These are phyloP conservation scores for Aspergillus tanneri DNA, from an alignment of 2,329 filamentous ascomycete species.

Conservation along the genomic window DNA sequence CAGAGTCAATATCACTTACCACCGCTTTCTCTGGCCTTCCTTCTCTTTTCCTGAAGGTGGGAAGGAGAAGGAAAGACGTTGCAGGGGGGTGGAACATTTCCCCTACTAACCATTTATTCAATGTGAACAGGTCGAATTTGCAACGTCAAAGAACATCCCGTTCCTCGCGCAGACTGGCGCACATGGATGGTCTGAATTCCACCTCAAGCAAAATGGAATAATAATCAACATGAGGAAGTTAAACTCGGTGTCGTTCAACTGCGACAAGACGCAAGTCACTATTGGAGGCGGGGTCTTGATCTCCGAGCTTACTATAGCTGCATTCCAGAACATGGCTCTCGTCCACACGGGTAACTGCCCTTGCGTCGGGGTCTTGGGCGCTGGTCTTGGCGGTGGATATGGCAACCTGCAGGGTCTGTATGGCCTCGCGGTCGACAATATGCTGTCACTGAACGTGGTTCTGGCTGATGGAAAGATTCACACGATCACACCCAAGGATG, in stretches of 20 bases:
- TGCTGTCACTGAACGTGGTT: slow-evolving; percentile 2
- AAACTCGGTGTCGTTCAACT: not conserved
- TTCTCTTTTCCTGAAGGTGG: not conserved
- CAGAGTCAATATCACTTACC: too few relatives aligned
- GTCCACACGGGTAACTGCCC: slow-evolving; percentile 6
- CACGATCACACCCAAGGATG: slow-evolving; percentile 2
- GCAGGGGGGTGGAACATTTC: too few relatives aligned
- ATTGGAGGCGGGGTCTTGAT: slow-evolving; percentile 2
- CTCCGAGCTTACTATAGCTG: not conserved
- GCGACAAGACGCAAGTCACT: not conserved
- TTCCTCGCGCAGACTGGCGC: slow-evolving; percentile 9
- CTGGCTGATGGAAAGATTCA: slow-evolving; percentile 3
- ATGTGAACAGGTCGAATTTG: not conserved
- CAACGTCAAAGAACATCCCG: slow-evolving; percentile 4
- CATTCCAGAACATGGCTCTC: not conserved
- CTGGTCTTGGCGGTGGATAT: slow-evolving; percentile 5
- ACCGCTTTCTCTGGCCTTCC: too few relatives aligned
- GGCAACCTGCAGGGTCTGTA: not conserved
- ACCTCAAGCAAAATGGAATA: not conserved
- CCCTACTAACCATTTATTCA: not conserved
- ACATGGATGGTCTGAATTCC: slow-evolving; percentile 1
- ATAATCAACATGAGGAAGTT: slow-evolving; percentile 1
- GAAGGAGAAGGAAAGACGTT: too few relatives aligned
- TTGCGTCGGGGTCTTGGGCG: slow-evolving; percentile 3
- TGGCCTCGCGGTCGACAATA: slow-evolving; percentile 5